Percentiles rank a stretch among this genome's conserved stretches.
Conservation (phyloP, 129 eudicot species). For the Flaveria ramosissima region DNA sequence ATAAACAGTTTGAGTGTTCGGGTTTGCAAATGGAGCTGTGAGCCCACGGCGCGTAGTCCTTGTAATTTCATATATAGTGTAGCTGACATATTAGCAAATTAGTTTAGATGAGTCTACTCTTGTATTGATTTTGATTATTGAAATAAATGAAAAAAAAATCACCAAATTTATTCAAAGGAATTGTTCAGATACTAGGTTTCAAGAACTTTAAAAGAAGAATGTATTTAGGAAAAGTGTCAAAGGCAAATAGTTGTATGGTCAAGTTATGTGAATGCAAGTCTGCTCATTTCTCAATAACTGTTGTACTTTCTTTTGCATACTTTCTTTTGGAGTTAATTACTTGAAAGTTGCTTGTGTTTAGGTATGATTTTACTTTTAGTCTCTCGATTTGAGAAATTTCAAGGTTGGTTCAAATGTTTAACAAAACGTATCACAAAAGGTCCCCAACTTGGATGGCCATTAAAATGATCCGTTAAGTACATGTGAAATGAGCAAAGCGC, state of each 20-base stretch:
- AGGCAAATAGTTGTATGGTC: constrained; percentile 28
- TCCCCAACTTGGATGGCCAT: too few relatives aligned
- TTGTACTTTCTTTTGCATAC: constrained; percentile 1
- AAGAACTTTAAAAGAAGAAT: constrained; percentile 20
- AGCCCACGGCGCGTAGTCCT: constrained; percentile 16
- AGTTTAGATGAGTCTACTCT: constrained; percentile 37
- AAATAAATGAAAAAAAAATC: constrained; percentile 26
- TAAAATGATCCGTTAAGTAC: too few relatives aligned
- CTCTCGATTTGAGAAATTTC: too few relatives aligned
- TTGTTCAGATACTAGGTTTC: constrained; percentile 20
- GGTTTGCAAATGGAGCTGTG: constrained; percentile 12
- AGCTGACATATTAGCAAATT: constrained; percentile 42
- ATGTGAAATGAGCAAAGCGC: too few relatives aligned
- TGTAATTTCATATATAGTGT: constrained; percentile 41
- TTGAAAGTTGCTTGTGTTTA: too few relatives aligned
- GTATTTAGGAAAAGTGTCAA: constrained; percentile 31
- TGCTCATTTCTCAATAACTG: not conserved
- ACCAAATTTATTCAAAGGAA: constrained; percentile 28
- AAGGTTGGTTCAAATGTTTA: too few relatives aligned
- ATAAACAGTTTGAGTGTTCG: constrained; percentile 28
- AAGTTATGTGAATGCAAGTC: constrained; percentile 28
- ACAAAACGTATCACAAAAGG: too few relatives aligned
- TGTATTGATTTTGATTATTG: constrained; percentile 37
- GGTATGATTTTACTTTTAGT: too few relatives aligned
- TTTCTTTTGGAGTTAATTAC: not conserved